Evolutionary conservation across 257 asterid genomes (phyloP), one percentile per base, ranked within the genome.

Genomic region (Echium plantagineum): DNA sequence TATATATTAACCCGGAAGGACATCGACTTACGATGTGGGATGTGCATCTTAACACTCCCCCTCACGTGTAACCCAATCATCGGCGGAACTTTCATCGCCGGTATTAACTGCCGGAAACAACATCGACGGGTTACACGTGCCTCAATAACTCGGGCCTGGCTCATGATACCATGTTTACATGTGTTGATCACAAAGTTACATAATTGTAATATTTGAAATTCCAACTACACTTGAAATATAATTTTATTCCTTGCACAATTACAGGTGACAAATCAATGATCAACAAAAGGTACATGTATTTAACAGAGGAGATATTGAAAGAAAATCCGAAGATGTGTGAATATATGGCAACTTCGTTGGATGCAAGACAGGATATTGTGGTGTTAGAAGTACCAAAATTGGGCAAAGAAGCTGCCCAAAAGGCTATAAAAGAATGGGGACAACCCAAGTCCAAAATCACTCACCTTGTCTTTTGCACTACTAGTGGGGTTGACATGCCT

Each of bases 401-500:
- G 22, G 57, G 57, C 4, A 53, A 53, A n/a, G 57, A 53, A 53
- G 57, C 57, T n/a, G 57, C 57, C n/a, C 57, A 53, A 53, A 53
- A 53, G 57, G 57, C 57, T 53, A 53, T 53, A 3, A 53, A 53
- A 12, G 57, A 53, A 53, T 53, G 57, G 57, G 57, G 57, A 9
- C 57, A 53, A 10, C 6, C 57, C 1, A 53, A 53, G 57, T 53
- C 57, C 57, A 53, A 53, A 53, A 53, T 53, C 57, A 53, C 57
- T 1, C 57, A 53, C 57, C 26, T 53, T n/a, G 26, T 53, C 24
- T 53, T 53, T 21, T 53, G 57, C 57, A 53, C 57, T 21, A 53
- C 57, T 53, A 53, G 57, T 53, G 57, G 57, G 21, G 57, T 53
- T 10, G 57, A 53, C 57, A 53, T 53, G 57, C 57, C 57, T 53